A percentile compares a stretch with the other conserved stretches of the same genome.
Evolutionary conservation across 148 eudicot species (phyloP).

Genomic region (Bassia scoparia): DNA sequence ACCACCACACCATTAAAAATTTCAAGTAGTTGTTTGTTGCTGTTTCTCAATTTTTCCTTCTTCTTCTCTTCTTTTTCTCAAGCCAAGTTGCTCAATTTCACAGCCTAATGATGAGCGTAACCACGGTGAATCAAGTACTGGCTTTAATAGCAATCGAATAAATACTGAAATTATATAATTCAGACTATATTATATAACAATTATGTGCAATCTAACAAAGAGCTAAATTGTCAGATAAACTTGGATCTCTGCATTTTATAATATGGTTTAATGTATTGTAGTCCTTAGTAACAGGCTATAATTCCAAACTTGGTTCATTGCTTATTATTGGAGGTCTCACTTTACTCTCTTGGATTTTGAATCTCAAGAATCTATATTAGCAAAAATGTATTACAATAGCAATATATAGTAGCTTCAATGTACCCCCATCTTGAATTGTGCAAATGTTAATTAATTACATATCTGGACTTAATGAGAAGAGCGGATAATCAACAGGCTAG

Average conservation of each 20-base stretch:
- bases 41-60: no score
- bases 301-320: slow-evolving; percentile 4
- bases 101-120: slow-evolving; percentile 3
- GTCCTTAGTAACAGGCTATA: not conserved
- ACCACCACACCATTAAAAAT: not conserved
- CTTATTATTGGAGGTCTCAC: not conserved
- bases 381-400: no score
- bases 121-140: slow-evolving; percentile 17
- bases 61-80: no score
- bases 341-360: not conserved
- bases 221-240: not conserved
- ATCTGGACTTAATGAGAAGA: no score
- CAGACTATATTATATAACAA: not conserved
- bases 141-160: not conserved
- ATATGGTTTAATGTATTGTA: not conserved
- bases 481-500: no score
- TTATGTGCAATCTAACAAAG: not conserved
- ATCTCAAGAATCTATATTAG: no score
- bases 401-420: no score
- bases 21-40: not conserved
- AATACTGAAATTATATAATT: not conserved
- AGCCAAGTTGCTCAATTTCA: not conserved
- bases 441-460: no score
- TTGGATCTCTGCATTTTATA: not conserved
- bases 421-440: no score